Percentiles rank a stretch among this genome's conserved stretches.
Conservation (phyloP, 164 flowering plant genomes). For the Aristolochia californica region DNA sequence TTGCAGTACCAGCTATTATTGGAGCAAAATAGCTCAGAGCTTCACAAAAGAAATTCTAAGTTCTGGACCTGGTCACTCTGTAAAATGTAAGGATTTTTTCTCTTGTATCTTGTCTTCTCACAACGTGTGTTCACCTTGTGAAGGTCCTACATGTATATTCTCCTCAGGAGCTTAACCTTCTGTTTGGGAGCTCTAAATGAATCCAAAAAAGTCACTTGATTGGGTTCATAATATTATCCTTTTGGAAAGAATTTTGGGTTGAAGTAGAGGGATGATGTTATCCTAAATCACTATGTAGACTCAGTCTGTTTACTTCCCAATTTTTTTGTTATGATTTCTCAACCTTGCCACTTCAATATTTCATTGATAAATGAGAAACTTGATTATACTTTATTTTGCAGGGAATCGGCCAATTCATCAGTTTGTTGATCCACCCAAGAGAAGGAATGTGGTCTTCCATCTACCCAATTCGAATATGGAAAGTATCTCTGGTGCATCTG, state of each 20-base stretch:
- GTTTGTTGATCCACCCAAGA: not conserved
- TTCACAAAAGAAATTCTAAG: too few species aligned
- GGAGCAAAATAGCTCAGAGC: too few species aligned
- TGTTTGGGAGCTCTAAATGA: not conserved
- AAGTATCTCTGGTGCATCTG: slow-evolving; percentile 1
- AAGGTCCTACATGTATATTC: too few species aligned
- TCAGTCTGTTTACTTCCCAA: not conserved
- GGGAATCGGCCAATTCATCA: not conserved
- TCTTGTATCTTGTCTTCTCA: not conserved
- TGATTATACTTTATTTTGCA: slow-evolving; percentile 1
- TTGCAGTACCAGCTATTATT: too few species aligned
- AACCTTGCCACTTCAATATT: not conserved
- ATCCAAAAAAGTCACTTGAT: not conserved
- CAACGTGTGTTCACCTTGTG: not conserved
- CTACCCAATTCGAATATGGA: slow-evolving; percentile 2
- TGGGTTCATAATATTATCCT: not conserved
- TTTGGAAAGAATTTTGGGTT: too few species aligned
- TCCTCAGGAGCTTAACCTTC: not conserved
- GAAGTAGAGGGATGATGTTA: not conserved
- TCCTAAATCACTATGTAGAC: not conserved
- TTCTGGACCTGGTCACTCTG: too few species aligned
- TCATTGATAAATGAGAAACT: not conserved
- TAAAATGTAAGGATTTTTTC: too few species aligned
- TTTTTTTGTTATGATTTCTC: not conserved
- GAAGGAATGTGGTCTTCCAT: slow-evolving; percentile 2